Percentiles rank a stretch among this genome's conserved stretches.
phyloP scores from a whole-genome alignment of 164 flowering plant species.

The Sedum album region DNA sequence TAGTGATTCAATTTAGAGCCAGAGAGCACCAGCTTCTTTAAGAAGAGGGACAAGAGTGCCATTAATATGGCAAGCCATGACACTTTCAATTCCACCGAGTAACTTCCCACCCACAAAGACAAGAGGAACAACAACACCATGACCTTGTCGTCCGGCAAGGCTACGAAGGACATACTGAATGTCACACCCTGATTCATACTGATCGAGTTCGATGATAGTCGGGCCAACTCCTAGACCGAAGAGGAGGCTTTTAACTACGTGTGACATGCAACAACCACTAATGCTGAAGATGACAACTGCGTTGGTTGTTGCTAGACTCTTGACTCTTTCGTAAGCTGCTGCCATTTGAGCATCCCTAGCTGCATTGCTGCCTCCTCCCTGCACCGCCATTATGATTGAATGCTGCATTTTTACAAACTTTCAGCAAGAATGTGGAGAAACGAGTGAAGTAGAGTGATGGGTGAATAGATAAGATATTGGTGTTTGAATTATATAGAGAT shows the following conservation, averaged over 20 bases:
- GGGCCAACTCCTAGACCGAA: slow-evolving; percentile 71
- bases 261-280: slow-evolving; percentile 82
- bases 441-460: not conserved
- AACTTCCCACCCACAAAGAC: slow-evolving; percentile 66
- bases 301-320: slow-evolving; percentile 38
- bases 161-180: slow-evolving; percentile 47
- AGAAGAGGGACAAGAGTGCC: slow-evolving; percentile 75
- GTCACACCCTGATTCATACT: slow-evolving; percentile 31
- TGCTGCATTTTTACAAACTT: not conserved
- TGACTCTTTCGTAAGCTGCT: slow-evolving; percentile 27
- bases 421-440: too few species aligned
- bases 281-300: slow-evolving; percentile 71
- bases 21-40: too few species aligned
- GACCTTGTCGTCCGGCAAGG: slow-evolving; percentile 22
- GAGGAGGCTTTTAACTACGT: slow-evolving; percentile 61
- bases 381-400: slow-evolving; percentile 19
- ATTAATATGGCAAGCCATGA: slow-evolving; percentile 67
- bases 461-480: too few species aligned
- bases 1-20: slow-evolving; percentile 42
- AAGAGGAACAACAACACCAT: slow-evolving; percentile 30
- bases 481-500: too few species aligned
- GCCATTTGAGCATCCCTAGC: slow-evolving; percentile 36
- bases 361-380: slow-evolving; percentile 34
- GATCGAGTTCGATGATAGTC: slow-evolving; percentile 63
- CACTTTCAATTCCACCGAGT: slow-evolving; percentile 51